These are phyloP conservation scores for Myriosclerotinia curreyana DNA, from an alignment of 2,329 filamentous ascomycete species.

Conservation along the genomic window DNA sequence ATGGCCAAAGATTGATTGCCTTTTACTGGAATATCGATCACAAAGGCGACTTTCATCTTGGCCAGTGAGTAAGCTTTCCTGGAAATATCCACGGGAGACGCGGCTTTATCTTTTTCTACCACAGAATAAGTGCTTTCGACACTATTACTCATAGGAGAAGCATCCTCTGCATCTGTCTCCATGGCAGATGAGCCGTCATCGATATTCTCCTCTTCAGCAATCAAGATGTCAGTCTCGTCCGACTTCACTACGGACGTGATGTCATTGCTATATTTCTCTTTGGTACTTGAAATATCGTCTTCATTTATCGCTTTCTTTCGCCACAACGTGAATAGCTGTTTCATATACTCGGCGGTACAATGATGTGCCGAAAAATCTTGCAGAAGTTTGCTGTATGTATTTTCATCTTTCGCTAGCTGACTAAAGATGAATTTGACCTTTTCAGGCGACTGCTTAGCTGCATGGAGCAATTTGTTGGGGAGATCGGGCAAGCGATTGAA, in stretches of 20 bases:
- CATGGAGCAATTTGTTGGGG: not conserved
- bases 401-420: not conserved
- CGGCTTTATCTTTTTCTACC: not conserved
- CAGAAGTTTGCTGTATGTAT: not conserved
- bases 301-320: rapidly evolving
- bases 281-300: not conserved
- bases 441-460: not conserved
- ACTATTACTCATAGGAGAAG: no score
- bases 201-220: not conserved
- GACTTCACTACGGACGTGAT: no score
- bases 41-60: not conserved
- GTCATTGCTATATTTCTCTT: not conserved
- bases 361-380: not conserved
- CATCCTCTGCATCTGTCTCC: not conserved
- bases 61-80: not conserved
- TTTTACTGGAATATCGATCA: not conserved
- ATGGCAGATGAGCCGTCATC: not conserved
- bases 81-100: no score
- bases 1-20: not conserved
- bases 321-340: rapidly evolving
- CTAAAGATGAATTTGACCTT: not conserved
- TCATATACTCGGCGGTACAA: not conserved
- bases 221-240: not conserved
- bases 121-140: no score
- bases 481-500: not conserved